Percentiles rank a stretch among this genome's conserved stretches.
Conservation (phyloP, 1,284 basidiomycete genomes). For the Fomes fomentarius region DNA sequence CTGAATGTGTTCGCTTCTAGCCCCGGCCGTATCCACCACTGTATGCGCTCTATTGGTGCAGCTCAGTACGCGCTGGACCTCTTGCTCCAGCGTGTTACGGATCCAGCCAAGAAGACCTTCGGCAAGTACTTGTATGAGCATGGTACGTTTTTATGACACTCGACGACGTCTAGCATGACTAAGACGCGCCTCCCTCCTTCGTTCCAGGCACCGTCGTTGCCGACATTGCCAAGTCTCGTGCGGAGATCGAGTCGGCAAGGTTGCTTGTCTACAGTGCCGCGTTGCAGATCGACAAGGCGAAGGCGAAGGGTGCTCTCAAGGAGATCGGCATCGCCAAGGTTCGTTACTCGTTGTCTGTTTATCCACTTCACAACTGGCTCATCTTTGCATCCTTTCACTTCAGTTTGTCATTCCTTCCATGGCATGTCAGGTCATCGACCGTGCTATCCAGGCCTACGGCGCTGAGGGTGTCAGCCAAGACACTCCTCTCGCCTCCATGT, state of each 20-base stretch:
- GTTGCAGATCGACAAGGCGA: constrained; percentile 89
- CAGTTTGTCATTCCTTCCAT: constrained; percentile 92
- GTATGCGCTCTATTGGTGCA: constrained; percentile 95
- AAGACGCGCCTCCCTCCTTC: too few species aligned
- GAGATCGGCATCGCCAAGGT: constrained; percentile 98
- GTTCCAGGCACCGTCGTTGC: constrained; percentile 80
- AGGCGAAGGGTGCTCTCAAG: constrained; percentile 94
- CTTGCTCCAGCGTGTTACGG: constrained; percentile 91
- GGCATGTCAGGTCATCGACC: constrained; percentile 88
- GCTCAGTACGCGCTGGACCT: constrained; percentile 87
- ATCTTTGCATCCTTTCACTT: constrained; percentile 2
- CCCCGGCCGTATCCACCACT: constrained; percentile 96
- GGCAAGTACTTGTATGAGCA: constrained; percentile 92
- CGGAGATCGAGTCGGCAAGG: constrained; percentile 89
- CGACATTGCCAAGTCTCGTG: constrained; percentile 90
- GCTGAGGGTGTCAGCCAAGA: constrained; percentile 96
- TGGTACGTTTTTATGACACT: constrained; percentile 51
- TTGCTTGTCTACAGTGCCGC: constrained; percentile 93
- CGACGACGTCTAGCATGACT: too few species aligned
- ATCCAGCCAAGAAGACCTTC: constrained; percentile 90
- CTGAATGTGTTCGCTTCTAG: constrained; percentile 38
- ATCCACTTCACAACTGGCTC: neutral
- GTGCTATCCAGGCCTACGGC: constrained; percentile 93
- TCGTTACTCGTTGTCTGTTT: constrained; percentile 18
- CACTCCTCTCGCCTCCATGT: constrained; percentile 78